A percentile compares a stretch with the other conserved stretches of the same genome.
Evolutionary conservation across 352 stramenopile species (phyloP).

Genomic region (Pythium coloratum): DNA sequence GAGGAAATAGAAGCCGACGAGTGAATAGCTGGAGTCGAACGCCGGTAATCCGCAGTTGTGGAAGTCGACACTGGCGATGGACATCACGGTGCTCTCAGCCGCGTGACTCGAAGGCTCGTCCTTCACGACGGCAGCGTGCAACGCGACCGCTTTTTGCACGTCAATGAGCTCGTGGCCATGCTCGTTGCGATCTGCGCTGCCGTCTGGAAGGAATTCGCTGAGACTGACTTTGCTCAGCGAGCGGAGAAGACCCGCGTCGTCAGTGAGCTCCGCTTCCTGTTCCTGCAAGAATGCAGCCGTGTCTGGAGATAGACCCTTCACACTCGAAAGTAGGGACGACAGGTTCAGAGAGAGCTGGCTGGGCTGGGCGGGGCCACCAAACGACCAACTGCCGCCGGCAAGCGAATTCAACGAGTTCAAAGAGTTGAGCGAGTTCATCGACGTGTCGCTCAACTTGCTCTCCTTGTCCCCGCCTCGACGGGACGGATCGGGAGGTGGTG

Average conservation of each 20-base stretch:
- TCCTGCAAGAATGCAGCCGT: constrained; percentile 57
- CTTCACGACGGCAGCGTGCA: constrained; percentile 35
- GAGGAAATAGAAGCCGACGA: constrained; percentile 65
- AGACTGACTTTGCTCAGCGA: constrained; percentile 60
- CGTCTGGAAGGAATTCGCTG: constrained; percentile 38
- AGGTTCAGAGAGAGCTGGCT: constrained; percentile 39
- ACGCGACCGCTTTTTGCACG: constrained; percentile 8
- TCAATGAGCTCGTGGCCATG: not conserved
- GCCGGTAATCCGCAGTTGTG: constrained; percentile 61
- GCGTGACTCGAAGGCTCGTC: constrained; percentile 34
- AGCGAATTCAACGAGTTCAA: constrained; percentile 13
- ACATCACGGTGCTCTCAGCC: constrained; percentile 30
- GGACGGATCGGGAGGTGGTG: constrained; percentile 3
- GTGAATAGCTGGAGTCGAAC: constrained; percentile 41
- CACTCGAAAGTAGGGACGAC: constrained; percentile 51
- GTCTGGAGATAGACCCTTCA: constrained; percentile 50
- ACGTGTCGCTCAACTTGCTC: constrained; percentile 21
- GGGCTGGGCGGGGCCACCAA: constrained; percentile 13
- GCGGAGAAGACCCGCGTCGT: constrained; percentile 53
- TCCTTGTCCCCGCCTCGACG: constrained; percentile 13
- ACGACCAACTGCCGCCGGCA: constrained; percentile 15
- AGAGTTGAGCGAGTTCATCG: constrained; percentile 24
- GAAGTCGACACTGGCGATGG: constrained; percentile 58
- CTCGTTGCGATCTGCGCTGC: constrained; percentile 3
- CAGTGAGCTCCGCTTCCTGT: constrained; percentile 53